A percentile compares a stretch with the other conserved stretches of the same genome.
These are phyloP conservation scores for Nakaseomyces uthaithaninus DNA, from an alignment of 1,139 yeast genomes.

Conservation along the genomic window DNA sequence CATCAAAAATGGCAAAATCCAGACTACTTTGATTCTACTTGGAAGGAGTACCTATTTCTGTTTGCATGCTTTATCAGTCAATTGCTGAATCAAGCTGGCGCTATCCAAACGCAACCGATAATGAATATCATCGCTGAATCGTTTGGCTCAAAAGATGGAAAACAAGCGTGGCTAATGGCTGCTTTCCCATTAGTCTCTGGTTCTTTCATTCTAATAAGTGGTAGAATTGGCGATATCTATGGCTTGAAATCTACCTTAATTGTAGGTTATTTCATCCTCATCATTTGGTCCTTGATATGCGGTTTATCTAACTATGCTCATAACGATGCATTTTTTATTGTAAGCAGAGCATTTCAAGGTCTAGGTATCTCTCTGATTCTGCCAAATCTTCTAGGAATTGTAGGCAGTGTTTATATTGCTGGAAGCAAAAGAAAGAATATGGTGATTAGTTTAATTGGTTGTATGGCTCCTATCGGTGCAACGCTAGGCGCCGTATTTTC, in stretches of 20 bases:
- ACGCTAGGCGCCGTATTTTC: slow-evolving; percentile 43
- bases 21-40: slow-evolving; percentile 17
- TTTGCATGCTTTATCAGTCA: slow-evolving; percentile 36
- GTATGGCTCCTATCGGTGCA: slow-evolving; percentile 51
- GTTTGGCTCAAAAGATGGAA: slow-evolving; percentile 22
- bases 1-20: slow-evolving; percentile 20
- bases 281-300: slow-evolving; percentile 41
- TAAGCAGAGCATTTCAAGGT: slow-evolving; percentile 48
- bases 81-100: slow-evolving; percentile 31
- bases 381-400: slow-evolving; percentile 47
- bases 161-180: slow-evolving; percentile 49
- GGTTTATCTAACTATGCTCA: slow-evolving; percentile 42
- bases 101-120: slow-evolving; percentile 30
- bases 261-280: slow-evolving; percentile 41
- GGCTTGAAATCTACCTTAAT: slow-evolving; percentile 41
- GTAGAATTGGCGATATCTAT: slow-evolving; percentile 47
- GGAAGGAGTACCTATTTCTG: slow-evolving; percentile 32
- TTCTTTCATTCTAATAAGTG: slow-evolving; percentile 45
- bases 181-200: slow-evolving; percentile 51
- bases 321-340: slow-evolving; percentile 41
- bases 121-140: slow-evolving; percentile 29
- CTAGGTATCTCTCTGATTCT: slow-evolving; percentile 46
- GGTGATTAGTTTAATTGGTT: slow-evolving; percentile 45
- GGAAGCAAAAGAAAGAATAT: slow-evolving; percentile 42
- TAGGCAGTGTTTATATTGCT: slow-evolving; percentile 42